Percentiles rank a stretch among this genome's conserved stretches.
Conservation (phyloP, 257 asterid species). For the Coffea eugenioides region DNA sequence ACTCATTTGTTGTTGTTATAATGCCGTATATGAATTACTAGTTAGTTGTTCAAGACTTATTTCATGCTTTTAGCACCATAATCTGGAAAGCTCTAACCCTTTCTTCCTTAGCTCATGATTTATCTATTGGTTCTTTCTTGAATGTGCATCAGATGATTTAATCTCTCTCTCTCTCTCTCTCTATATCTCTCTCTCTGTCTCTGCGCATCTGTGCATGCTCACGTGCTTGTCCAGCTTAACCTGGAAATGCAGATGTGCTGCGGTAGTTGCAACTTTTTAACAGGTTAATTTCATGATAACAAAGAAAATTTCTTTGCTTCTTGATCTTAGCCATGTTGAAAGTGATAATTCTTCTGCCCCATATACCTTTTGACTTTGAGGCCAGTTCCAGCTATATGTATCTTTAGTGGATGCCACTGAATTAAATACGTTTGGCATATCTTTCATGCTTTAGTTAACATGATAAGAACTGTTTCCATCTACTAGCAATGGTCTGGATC, state of each 20-base stretch:
- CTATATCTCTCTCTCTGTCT: neutral
- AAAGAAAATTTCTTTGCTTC: neutral
- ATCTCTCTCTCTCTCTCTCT: neutral
- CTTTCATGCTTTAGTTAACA: neutral
- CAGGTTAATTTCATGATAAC: neutral
- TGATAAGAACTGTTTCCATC: neutral
- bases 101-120: neutral
- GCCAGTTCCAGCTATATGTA: neutral
- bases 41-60: neutral
- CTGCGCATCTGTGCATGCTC: neutral
- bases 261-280: neutral
- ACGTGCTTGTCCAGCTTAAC: neutral
- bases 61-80: neutral
- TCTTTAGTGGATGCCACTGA: neutral
- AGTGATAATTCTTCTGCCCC: neutral
- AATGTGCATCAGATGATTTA: neutral
- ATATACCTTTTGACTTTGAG: neutral
- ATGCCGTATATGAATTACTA: neutral
- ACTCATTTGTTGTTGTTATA: slow-evolving; percentile 1
- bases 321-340: neutral
- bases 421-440: neutral
- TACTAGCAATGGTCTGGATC: neutral
- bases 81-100: neutral
- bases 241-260: neutral
- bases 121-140: neutral